Base-by-base conservation (phyloP, 352 stramenopile genomes). In the Phytophthora constricta region DNA sequence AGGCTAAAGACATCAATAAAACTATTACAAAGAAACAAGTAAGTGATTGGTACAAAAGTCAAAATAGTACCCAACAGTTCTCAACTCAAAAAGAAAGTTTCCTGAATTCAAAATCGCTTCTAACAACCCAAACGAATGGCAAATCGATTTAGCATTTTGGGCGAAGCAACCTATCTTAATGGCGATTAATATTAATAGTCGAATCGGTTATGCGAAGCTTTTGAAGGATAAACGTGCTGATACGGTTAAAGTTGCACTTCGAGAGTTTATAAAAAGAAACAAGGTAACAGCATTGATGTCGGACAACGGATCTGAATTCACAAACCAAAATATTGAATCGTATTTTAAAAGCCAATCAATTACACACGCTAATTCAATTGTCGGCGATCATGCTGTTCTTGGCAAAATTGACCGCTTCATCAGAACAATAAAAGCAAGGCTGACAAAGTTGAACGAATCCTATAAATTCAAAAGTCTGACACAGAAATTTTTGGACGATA, bases 321-420 rank as follows among this genome's bases (percentile, higher is more conserved):
- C 54, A 2, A 66, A 65, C 25, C 11, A 58, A 19, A 25, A 0
- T n/a, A 49, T 65, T 22, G 34, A 74, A 53, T n/a, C 1, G 1
- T 58, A 51, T 42, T 34, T 69, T 42, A 50, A 70, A 39, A 45
- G 37, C 23, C 57, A 58, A n/a, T 33, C 43, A 13, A 61, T 74
- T 46, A 55, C 62, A 4, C 66, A 70, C 33, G 67, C 22, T 27
- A 74, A 70, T 58, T 60, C 60, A 5, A 48, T 65, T 45, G 5
- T 31, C 43, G 66, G 66, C 8, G 66, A 74, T 47, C 66, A 74
- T 50, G 53, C 34, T 10, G 58, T 55, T 0, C 47, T 74, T 39
- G 60, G 66, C 19, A 70, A 70, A n/a, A 74, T 74, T 9, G 66
- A 74, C 43, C 66, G 66, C 14, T 74, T 74, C 43, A 74, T 65